Evolutionary conservation across 1,284 basidiomycete species (phyloP).

Genomic region (Sporisorium exsertum): DNA sequence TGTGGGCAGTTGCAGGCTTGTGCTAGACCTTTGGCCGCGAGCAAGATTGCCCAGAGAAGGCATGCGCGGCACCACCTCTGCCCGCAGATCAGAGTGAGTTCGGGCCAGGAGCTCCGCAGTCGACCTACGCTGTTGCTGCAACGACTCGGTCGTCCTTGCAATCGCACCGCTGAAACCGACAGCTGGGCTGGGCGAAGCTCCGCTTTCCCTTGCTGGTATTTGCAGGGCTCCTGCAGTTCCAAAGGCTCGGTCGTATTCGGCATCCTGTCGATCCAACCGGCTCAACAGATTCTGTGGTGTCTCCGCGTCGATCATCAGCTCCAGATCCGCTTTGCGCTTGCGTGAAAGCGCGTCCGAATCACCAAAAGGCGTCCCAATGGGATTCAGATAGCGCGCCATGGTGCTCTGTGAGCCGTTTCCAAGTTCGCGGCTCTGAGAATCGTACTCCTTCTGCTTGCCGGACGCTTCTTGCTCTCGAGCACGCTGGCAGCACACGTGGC

Average conservation of each 20-base stretch:
- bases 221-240: background rate
- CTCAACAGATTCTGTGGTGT: conserved; percentile 31
- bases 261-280: conserved; percentile 22
- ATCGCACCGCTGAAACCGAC: background rate
- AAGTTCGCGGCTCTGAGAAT: conserved; percentile 14
- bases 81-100: background rate
- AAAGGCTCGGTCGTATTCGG: conserved; percentile 7
- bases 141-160: background rate
- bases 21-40: background rate
- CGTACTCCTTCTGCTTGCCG: conserved; percentile 11
- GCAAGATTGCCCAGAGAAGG: background rate
- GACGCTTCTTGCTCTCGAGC: conserved; percentile 13
- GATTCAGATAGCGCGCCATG: background rate
- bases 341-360: background rate
- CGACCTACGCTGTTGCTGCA: background rate
- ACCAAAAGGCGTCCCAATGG: conserved; percentile 5
- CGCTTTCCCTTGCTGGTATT: background rate
- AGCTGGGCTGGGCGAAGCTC: background rate
- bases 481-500: conserved; percentile 64
- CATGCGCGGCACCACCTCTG: background rate
- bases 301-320: conserved; percentile 8
- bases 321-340: conserved; percentile 26
- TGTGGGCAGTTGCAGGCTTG: background rate
- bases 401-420: conserved; percentile 4
- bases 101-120: background rate